A percentile compares a stretch with the other conserved stretches of the same genome.
phyloP scores from a whole-genome alignment of 169 alveolate species.

The Babesia sp. region DNA sequence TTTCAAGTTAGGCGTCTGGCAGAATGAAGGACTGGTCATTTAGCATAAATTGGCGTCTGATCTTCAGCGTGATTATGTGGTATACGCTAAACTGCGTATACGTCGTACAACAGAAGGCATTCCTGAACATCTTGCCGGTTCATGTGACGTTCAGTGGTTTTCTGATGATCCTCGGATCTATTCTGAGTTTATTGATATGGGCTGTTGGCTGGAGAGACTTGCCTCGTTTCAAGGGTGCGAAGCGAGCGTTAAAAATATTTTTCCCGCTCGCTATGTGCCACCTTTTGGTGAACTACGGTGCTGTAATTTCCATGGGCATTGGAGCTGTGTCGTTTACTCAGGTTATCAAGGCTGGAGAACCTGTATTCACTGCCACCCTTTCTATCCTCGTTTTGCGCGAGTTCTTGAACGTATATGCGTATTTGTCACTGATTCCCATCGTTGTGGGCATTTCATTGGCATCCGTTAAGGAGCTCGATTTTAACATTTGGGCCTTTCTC shows the following conservation, averaged over 20 bases:
- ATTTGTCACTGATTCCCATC: slow-evolving; percentile 72
- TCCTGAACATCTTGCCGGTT: slow-evolving; percentile 70
- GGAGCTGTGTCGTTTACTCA: slow-evolving; percentile 85
- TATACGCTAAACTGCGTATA: slow-evolving; percentile 75
- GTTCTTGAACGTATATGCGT: slow-evolving; percentile 63
- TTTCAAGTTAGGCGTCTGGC: too few species aligned
- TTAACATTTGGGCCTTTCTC: slow-evolving; percentile 76
- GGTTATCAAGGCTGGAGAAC: slow-evolving; percentile 83
- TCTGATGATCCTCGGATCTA: slow-evolving; percentile 79
- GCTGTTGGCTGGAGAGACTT: slow-evolving; percentile 48
- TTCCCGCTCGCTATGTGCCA: slow-evolving; percentile 80
- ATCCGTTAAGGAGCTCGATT: slow-evolving; percentile 76
- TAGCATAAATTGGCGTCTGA: neutral
- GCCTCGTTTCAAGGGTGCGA: slow-evolving; percentile 61
- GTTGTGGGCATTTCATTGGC: slow-evolving; percentile 81
- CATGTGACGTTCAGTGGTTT: slow-evolving; percentile 76
- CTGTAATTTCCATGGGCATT: slow-evolving; percentile 79
- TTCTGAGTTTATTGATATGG: slow-evolving; percentile 57
- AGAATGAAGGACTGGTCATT: neutral
- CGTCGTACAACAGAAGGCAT: slow-evolving; percentile 76
- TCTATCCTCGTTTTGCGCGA: slow-evolving; percentile 70
- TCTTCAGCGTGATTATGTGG: slow-evolving; percentile 59
- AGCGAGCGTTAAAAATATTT: slow-evolving; percentile 61
- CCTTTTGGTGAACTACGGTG: slow-evolving; percentile 80
- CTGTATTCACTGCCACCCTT: slow-evolving; percentile 79